These are phyloP conservation scores for Vitis rotundifolia DNA, from an alignment of 164 flowering plant genomes.

Conservation along the genomic window DNA sequence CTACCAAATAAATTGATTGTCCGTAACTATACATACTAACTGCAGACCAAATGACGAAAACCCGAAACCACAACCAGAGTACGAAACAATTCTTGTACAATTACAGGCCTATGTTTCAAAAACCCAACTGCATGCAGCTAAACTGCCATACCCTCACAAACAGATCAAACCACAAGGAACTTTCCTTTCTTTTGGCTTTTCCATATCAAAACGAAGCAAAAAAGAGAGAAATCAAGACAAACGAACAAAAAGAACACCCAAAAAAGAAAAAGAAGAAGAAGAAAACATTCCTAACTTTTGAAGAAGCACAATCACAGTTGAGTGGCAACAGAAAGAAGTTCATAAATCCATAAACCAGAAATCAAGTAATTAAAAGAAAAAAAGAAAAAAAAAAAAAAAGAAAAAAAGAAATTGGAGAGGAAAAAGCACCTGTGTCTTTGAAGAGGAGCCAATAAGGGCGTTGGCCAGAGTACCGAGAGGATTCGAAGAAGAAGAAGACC, in stretches of 20 bases:
- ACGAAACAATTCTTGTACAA: too few species aligned
- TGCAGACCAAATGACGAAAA: not conserved
- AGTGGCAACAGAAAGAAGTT: too few species aligned
- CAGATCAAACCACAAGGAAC: not conserved
- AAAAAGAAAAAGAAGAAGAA: not conserved
- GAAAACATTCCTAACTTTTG: not conserved
- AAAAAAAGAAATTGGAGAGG: not conserved
- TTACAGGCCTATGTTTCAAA: too few species aligned
- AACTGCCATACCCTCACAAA: not conserved
- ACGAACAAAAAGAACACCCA: not conserved
- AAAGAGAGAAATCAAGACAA: not conserved
- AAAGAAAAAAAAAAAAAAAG: not conserved
- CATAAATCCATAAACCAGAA: too few species aligned
- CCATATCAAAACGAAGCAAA: not conserved
- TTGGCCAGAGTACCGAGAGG: constrained; percentile 84
- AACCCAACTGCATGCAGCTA: too few species aligned
- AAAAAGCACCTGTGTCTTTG: constrained; percentile 62
- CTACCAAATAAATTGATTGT: too few species aligned
- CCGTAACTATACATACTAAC: too few species aligned
- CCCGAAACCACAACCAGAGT: too few species aligned
- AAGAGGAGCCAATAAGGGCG: constrained; percentile 77
- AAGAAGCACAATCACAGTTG: too few species aligned
- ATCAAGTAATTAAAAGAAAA: not conserved
- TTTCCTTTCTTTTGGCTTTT: too few species aligned
- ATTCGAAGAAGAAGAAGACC: constrained; percentile 73